These are phyloP conservation scores for Diplocarpon rosae DNA, from an alignment of 2,329 filamentous ascomycete species.

Conservation along the genomic window DNA sequence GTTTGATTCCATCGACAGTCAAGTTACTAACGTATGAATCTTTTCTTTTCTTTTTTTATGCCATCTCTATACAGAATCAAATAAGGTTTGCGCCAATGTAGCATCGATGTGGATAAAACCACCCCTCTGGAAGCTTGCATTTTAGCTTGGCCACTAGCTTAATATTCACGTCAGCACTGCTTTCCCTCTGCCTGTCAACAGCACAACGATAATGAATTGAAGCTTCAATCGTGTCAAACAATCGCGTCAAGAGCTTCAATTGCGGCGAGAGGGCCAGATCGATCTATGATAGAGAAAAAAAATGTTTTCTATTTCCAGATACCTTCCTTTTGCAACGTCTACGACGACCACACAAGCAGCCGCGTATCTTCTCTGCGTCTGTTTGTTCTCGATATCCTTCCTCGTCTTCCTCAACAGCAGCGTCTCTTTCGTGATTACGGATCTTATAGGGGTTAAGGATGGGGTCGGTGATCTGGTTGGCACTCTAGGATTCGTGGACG, in stretches of 20 bases:
- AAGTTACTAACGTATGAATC: too few relatives aligned
- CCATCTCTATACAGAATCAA: too few relatives aligned
- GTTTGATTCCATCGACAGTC: too few relatives aligned
- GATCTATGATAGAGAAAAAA: background rate
- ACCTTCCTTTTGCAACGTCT: conserved; percentile 43
- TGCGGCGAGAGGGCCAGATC: background rate
- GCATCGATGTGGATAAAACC: too few relatives aligned
- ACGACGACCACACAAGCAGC: conserved; percentile 52
- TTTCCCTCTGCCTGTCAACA: background rate
- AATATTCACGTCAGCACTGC: background rate
- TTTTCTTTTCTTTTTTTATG: too few relatives aligned
- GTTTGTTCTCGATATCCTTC: conserved; percentile 79
- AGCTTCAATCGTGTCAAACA: conserved; percentile 1
- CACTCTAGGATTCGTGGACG: conserved; percentile 75
- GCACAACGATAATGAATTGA: background rate
- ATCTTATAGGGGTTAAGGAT: conserved; percentile 63
- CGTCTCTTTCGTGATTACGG: conserved; percentile 75
- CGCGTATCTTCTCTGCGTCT: conserved; percentile 72
- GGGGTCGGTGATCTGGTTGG: conserved; percentile 72
- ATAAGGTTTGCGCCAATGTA: too few relatives aligned
- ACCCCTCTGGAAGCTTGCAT: too few relatives aligned
- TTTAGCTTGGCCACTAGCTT: too few relatives aligned
- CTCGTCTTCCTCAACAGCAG: conserved; percentile 82
- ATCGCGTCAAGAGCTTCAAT: background rate
- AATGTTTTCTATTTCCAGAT: conserved; percentile 17